Percentiles rank a stretch among this genome's conserved stretches.
These are phyloP conservation scores for Clarireedia paspali DNA, from an alignment of 2,329 filamentous ascomycete genomes.

Conservation along the genomic window DNA sequence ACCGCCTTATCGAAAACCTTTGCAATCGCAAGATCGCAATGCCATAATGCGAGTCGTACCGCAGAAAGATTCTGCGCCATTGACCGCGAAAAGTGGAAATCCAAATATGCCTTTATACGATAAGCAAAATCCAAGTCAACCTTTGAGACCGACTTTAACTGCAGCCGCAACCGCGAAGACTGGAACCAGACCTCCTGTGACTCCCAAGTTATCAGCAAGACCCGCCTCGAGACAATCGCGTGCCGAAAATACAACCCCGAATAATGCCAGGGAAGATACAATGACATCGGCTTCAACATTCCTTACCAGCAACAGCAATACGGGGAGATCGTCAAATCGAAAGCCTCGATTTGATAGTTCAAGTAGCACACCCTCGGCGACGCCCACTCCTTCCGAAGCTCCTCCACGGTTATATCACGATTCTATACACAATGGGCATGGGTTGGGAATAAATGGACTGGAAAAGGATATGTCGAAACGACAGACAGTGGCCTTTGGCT, in stretches of 20 bases:
- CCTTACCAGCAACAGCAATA: constrained; percentile 57
- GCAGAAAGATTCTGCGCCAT: constrained; percentile 20
- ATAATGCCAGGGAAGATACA: constrained; percentile 38
- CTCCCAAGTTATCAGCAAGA: constrained; percentile 46
- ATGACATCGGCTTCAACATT: constrained; percentile 46
- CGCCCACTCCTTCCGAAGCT: constrained; percentile 27
- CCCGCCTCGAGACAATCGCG: constrained; percentile 33
- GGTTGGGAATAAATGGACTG: constrained; percentile 19
- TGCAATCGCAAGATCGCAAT: constrained; percentile 30
- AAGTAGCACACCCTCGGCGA: constrained; percentile 52
- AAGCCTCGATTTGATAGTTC: constrained; percentile 64
- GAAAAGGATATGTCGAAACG: constrained; percentile 25
- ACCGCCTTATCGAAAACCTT: constrained; percentile 2
- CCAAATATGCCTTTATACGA: constrained; percentile 38
- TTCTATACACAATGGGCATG: constrained; percentile 29
- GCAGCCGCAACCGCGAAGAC: constrained; percentile 46
- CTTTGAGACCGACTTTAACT: constrained; percentile 60
- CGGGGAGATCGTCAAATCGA: constrained; percentile 68
- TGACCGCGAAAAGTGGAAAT: constrained; percentile 22
- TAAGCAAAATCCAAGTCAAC: constrained; percentile 39
- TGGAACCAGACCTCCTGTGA: constrained; percentile 45
- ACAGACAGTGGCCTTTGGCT: constrained; percentile 34
- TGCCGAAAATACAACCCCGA: constrained; percentile 19
- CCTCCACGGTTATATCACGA: neutral
- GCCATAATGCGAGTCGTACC: constrained; percentile 38